phyloP scores from a whole-genome alignment of 441 rosid genomes.

The Gossypium trilobum region DNA sequence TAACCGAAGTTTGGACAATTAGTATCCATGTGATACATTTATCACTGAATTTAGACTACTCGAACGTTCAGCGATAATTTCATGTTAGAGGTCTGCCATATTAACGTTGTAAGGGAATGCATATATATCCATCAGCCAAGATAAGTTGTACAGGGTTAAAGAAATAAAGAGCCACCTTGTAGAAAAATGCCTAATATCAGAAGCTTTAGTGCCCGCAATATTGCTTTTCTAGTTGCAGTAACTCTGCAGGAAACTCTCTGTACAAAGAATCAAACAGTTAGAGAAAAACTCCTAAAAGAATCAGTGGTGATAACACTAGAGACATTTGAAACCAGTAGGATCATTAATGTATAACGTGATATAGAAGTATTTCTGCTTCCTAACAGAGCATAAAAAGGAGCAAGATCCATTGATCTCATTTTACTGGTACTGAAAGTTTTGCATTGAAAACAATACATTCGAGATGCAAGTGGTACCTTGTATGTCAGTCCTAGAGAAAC shows the following conservation, averaged over 20 bases:
- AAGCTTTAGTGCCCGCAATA: constrained; percentile 49
- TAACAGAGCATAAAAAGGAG: not conserved
- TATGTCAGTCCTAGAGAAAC: constrained; percentile 61
- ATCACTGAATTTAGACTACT: not conserved
- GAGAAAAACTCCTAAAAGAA: not conserved
- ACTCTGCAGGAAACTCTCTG: constrained; percentile 50
- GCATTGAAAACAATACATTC: not conserved
- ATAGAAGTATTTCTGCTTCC: not conserved
- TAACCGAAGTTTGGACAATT: not conserved
- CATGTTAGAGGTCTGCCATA: not conserved
- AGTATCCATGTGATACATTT: not conserved
- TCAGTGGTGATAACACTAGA: not conserved
- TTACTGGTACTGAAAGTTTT: not conserved
- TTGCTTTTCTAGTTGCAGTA: constrained; percentile 56
- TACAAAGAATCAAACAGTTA: constrained; percentile 6
- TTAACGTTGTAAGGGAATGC: not conserved
- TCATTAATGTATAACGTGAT: not conserved
- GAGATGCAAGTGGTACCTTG: constrained; percentile 43
- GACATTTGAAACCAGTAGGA: not conserved
- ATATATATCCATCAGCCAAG: not conserved
- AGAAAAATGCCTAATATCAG: constrained; percentile 56
- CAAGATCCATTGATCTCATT: not conserved
- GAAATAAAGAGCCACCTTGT: constrained; percentile 42
- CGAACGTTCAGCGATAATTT: not conserved
- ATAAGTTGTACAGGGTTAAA: not conserved